phyloP scores from a whole-genome alignment of 768 basidiomycete genomes.

The Mycena rosella region DNA sequence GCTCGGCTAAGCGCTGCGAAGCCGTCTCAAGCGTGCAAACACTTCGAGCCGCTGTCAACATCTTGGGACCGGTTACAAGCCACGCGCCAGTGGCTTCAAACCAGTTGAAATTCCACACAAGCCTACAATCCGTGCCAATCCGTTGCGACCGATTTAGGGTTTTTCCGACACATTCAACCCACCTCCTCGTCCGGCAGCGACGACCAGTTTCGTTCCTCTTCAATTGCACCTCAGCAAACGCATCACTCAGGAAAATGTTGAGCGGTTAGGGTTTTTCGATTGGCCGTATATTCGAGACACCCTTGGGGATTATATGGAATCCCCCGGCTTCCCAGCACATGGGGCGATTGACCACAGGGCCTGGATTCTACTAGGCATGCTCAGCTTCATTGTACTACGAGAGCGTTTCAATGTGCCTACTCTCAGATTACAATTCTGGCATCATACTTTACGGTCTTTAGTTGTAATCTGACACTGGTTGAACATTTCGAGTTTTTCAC shows the following conservation, averaged over 20 bases:
- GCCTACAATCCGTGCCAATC: too few relatives aligned
- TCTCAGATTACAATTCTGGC: background rate
- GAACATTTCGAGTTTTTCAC: too few relatives aligned
- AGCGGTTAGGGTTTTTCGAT: slow-evolving; percentile 25
- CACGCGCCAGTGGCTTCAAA: too few relatives aligned
- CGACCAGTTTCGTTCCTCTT: background rate
- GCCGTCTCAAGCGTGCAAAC: too few relatives aligned
- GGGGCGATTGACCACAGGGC: slow-evolving; percentile 28
- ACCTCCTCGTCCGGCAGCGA: slow-evolving; percentile 12
- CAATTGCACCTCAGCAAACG: slow-evolving; percentile 27
- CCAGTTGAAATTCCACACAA: too few relatives aligned
- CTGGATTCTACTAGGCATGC: slow-evolving; percentile 15
- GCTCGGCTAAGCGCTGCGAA: too few relatives aligned
- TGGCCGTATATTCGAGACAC: slow-evolving; percentile 19
- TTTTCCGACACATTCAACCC: too few relatives aligned
- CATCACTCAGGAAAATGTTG: slow-evolving; percentile 26
- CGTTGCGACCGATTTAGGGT: too few relatives aligned
- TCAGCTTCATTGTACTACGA: slow-evolving; percentile 33
- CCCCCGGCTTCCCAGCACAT: slow-evolving; percentile 16
- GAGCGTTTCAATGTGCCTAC: slow-evolving; percentile 5
- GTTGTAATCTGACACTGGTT: too few relatives aligned
- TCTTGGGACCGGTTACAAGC: too few relatives aligned
- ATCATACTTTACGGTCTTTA: too few relatives aligned
- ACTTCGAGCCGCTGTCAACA: too few relatives aligned
- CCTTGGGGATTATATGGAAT: slow-evolving; percentile 16